Percentiles rank a stretch among this genome's conserved stretches.
Conservation (phyloP, 805 yeast species). For the Monosporozyma unispora region DNA sequence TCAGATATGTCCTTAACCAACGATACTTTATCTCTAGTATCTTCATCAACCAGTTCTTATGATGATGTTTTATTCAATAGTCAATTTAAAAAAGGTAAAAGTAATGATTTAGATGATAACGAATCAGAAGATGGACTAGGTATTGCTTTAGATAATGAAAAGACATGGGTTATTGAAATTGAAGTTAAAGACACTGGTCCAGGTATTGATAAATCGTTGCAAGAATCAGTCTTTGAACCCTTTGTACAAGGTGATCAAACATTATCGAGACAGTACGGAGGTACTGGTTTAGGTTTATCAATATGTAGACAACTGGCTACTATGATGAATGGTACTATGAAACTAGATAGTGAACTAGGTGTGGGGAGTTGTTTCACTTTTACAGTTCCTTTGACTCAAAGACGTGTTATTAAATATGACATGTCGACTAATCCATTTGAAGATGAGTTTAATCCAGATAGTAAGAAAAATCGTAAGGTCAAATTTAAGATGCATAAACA, state of each 20-base stretch:
- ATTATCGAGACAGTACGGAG: constrained; percentile 82
- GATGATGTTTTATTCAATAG: constrained; percentile 37
- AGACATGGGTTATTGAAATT: constrained; percentile 37
- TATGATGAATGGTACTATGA: constrained; percentile 83
- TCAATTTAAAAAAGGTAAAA: constrained; percentile 32
- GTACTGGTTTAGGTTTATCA: constrained; percentile 87
- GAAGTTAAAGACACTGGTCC: constrained; percentile 88
- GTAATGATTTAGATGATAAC: constrained; percentile 17
- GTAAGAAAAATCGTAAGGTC: constrained; percentile 42
- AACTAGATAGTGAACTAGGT: constrained; percentile 64
- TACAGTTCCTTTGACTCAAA: constrained; percentile 64
- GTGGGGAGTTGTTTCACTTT: constrained; percentile 79
- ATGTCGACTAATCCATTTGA: constrained; percentile 39
- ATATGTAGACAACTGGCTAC: constrained; percentile 86
- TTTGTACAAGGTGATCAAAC: constrained; percentile 97
- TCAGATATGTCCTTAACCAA: neutral
- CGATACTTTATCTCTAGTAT: constrained; percentile 10
- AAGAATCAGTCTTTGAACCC: constrained; percentile 84
- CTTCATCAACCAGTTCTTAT: constrained; percentile 31
- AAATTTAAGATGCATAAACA: constrained; percentile 27
- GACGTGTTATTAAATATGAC: constrained; percentile 26
- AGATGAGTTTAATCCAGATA: constrained; percentile 56
- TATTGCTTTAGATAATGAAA: constrained; percentile 19
- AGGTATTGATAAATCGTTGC: constrained; percentile 79
- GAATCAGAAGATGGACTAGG: constrained; percentile 17